phyloP scores from a whole-genome alignment of 1,284 basidiomycete genomes.

The Hemileia vastatrix region DNA sequence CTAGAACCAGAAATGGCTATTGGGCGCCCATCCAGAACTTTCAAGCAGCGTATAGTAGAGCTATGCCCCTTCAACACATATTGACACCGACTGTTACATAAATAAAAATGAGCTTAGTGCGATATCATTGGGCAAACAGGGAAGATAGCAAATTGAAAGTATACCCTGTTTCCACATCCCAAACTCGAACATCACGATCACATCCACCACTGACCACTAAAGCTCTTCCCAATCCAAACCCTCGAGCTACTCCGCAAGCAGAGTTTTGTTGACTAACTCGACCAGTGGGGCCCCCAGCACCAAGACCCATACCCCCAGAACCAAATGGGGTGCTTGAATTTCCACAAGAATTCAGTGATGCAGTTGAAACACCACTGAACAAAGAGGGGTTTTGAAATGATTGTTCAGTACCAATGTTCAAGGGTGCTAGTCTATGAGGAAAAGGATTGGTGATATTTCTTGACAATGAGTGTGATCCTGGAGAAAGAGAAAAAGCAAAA shows the following conservation, averaged over 20 bases:
- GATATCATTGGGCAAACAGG: neutral
- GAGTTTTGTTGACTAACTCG: conserved; percentile 49
- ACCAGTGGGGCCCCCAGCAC: conserved; percentile 37
- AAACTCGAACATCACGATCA: conserved; percentile 78
- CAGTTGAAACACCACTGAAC: conserved; percentile 3
- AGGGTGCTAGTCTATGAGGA: conserved; percentile 1
- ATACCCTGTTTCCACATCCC: conserved; percentile 78
- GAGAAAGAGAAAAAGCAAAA: conserved; percentile 10
- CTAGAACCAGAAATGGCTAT: conserved; percentile 82
- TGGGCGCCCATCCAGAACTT: conserved; percentile 74
- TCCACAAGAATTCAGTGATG: too few relatives aligned
- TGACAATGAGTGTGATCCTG: conserved; percentile 14
- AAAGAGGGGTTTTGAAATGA: conserved; percentile 21
- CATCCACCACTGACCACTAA: conserved; percentile 86
- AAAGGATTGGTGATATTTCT: neutral
- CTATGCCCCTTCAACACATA: conserved; percentile 74
- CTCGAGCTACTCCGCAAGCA: conserved; percentile 56
- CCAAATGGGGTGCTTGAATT: too few relatives aligned
- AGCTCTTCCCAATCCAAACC: conserved; percentile 58
- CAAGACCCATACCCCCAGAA: conserved; percentile 35
- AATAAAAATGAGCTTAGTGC: neutral
- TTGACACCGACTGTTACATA: conserved; percentile 58
- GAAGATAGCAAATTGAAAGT: conserved; percentile 27
- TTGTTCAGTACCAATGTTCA: neutral
- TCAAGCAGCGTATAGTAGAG: conserved; percentile 83